phyloP scores from a whole-genome alignment of 2,329 filamentous ascomycete species.

The Fusarium agapanthi region DNA sequence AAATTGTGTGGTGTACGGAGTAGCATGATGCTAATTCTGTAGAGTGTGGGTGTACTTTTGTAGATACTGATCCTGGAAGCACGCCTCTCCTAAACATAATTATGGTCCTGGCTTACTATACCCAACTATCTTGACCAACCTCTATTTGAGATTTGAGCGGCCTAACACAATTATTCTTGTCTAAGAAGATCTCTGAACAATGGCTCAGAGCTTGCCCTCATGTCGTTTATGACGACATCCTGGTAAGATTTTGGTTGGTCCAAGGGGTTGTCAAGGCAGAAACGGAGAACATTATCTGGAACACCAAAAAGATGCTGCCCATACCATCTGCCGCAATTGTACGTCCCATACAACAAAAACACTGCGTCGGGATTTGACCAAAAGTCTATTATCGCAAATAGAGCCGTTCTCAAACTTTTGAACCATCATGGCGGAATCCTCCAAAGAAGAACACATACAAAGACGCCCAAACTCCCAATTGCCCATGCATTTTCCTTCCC shows the following conservation, averaged over 20 bases:
- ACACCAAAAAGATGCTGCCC: neutral
- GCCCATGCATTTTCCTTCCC: constrained; percentile 4
- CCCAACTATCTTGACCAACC: neutral
- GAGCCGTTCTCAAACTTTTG: neutral
- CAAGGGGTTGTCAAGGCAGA: neutral
- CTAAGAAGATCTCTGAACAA: neutral
- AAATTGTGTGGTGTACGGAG: neutral
- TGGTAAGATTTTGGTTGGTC: neutral
- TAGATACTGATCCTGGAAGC: neutral
- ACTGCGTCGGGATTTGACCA: neutral
- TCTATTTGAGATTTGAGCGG: neutral
- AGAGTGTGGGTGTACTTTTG: neutral
- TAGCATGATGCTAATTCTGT: neutral
- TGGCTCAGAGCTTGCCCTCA: neutral
- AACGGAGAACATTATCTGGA: neutral
- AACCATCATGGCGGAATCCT: neutral
- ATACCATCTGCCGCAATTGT: neutral
- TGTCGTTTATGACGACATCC: neutral
- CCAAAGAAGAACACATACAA: constrained; percentile 10
- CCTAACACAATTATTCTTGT: neutral
- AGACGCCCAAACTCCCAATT: constrained; percentile 37
- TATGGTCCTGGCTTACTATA: neutral
- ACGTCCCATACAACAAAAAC: neutral
- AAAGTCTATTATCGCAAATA: neutral
- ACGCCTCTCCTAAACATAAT: neutral